Evolutionary conservation across 331 rosid species (phyloP).

Genomic region (Spiraea crenata): DNA sequence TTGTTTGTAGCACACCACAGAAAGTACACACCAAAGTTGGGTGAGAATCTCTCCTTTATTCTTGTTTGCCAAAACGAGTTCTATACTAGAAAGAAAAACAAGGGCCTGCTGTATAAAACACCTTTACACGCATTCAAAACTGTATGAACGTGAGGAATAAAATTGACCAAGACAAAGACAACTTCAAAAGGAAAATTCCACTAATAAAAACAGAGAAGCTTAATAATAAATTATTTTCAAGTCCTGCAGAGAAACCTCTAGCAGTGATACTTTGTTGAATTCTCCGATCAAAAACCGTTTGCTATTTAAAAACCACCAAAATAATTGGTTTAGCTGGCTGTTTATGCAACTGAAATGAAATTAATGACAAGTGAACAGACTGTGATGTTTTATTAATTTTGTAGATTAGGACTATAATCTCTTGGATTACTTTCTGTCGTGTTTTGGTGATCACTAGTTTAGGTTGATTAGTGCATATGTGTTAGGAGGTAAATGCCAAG

Average conservation of each 20-base stretch:
- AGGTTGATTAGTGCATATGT: neutral
- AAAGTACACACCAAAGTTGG: neutral
- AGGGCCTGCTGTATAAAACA: neutral
- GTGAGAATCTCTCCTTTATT: conserved; percentile 3
- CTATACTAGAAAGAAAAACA: neutral
- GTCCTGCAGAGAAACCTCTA: neutral
- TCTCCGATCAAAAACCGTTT: conserved; percentile 13
- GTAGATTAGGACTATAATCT: neutral
- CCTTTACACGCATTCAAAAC: conserved; percentile 23
- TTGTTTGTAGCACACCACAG: neutral
- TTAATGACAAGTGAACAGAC: neutral
- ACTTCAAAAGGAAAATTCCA: conserved; percentile 25
- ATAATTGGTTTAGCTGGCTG: conserved; percentile 9
- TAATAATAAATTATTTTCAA: conserved; percentile 10
- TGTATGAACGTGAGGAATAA: conserved; percentile 16
- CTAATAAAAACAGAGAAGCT: conserved; percentile 14
- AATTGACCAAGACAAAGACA: neutral
- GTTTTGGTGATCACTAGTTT: conserved; percentile 4
- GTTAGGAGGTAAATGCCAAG: conserved; percentile 5
- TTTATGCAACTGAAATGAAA: conserved; percentile 1
- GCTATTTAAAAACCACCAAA: conserved; percentile 8
- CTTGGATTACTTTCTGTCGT: conserved; percentile 11
- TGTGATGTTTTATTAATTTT: neutral
- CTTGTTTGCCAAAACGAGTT: neutral
- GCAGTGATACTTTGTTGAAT: conserved; percentile 24